Conservation (phyloP, 2,329 filamentous ascomycete genomes). For the Neofusicoccum sp. region DNA sequence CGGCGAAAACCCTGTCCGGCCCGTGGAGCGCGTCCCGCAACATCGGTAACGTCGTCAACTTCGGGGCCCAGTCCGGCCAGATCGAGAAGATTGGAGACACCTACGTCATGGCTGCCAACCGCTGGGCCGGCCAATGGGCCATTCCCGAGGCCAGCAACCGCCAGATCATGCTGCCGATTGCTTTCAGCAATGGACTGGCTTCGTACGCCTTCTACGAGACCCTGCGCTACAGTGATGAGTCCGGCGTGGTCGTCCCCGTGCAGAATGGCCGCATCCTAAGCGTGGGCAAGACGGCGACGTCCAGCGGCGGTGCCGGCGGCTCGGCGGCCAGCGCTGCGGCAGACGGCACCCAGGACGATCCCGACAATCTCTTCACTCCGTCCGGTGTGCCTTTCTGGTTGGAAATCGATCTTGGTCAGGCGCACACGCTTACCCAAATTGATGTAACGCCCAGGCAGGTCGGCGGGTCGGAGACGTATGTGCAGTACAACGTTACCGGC, state of each 20-base stretch:
- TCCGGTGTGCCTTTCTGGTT: conserved; percentile 23
- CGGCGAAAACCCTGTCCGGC: neutral
- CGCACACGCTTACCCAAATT: conserved; percentile 19
- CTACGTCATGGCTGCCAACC: conserved; percentile 21
- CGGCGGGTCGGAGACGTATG: conserved; percentile 24
- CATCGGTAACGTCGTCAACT: conserved; percentile 22
- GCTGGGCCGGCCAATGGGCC: conserved; percentile 23
- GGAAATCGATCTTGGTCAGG: conserved; percentile 22
- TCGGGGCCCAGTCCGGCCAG: conserved; percentile 22
- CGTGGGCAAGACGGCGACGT: conserved; percentile 19
- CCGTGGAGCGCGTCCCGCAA: conserved; percentile 20
- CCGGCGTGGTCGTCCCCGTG: conserved; percentile 22
- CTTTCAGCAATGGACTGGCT: conserved; percentile 18
- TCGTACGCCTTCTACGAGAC: conserved; percentile 23
- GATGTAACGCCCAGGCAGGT: conserved; percentile 22
- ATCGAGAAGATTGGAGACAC: conserved; percentile 14
- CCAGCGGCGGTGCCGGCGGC: conserved; percentile 16
- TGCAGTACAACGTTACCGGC: conserved; percentile 23
- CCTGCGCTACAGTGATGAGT: conserved; percentile 22
- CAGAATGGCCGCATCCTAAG: conserved; percentile 23
- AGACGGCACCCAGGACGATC: neutral
- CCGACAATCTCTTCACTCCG: conserved; percentile 19
- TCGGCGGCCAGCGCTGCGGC: neutral
- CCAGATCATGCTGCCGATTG: conserved; percentile 22
- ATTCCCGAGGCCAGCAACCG: conserved; percentile 20